phyloP scores from a whole-genome alignment of 345 rosid genomes.

The Kandelia obovata region DNA sequence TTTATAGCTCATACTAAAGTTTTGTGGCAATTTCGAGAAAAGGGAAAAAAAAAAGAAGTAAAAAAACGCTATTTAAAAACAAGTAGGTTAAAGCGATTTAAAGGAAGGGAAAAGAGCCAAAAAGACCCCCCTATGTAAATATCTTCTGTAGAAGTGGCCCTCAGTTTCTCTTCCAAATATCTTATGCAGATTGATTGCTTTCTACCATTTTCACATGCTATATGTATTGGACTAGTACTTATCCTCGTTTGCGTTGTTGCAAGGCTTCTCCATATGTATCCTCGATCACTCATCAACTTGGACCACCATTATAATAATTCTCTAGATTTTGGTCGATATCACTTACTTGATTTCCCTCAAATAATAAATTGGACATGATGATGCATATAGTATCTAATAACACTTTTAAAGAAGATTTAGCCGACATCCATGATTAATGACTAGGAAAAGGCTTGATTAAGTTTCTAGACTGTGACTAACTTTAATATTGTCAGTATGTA shows the following conservation, averaged over 20 bases:
- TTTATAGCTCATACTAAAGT: no score
- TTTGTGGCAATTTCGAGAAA: neutral
- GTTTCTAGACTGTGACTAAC: slow-evolving; percentile 7
- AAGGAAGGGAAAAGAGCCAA: slow-evolving; percentile 1
- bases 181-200: neutral
- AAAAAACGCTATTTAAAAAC: neutral
- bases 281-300: slow-evolving; percentile 22
- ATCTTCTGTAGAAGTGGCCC: slow-evolving; percentile 17
- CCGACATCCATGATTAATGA: neutral
- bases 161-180: slow-evolving; percentile 15
- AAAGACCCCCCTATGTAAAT: neutral
- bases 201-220: neutral
- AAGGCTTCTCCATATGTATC: slow-evolving; percentile 12
- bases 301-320: slow-evolving; percentile 28
- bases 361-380: slow-evolving; percentile 27
- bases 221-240: slow-evolving; percentile 8
- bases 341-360: slow-evolving; percentile 26
- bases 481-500: neutral
- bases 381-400: neutral
- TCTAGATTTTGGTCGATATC: slow-evolving; percentile 28
- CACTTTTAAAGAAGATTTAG: neutral
- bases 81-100: slow-evolving; percentile 18
- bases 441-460: neutral
- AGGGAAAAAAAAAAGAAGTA: no score
- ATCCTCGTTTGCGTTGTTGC: slow-evolving; percentile 6